Evolutionary conservation across 1,139 yeast genomes (phyloP), one percentile per base, ranked within the genome.

Genomic region (Nakaseomyces bracarensis): DNA sequence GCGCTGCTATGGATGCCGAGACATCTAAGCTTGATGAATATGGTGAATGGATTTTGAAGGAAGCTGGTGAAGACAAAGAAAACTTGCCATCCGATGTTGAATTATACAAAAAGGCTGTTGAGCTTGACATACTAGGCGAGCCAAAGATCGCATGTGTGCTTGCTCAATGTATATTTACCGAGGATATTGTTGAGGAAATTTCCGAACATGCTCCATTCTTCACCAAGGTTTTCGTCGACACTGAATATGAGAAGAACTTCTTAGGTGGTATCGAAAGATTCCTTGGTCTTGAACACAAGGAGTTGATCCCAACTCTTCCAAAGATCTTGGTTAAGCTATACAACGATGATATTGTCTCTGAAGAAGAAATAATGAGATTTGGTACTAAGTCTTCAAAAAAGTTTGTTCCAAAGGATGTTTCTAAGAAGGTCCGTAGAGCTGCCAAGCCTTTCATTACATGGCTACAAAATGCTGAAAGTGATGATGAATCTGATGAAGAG

Each of bases 261-360:
- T 74, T 91, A 49, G 98, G 99, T 53, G 99, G 98, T 49, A 73
- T 91, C 54, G 98, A 91, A 71, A 82, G 98, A 63, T 78, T 86
- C 62, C 69, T 91, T 53, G 98, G 97, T 49, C 67, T 83, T 49
- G 84, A 81, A 59, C 77, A 83, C 57, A 83, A 84, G 33, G 82
- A 74, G n/a, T 72, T 87, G 58, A 76, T 85, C 55, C 74, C 83
- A 44, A 61, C 69, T 44, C 73, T 89, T 43, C 94, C 97, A 52
- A 85, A 84, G 65, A 79, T 91, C 48, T 72, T 91, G 60, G 77
- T 85, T 66, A 72, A 76, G 54, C 69, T 86, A 43, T 93, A 91
- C 67, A 87, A 89, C 60, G 72, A 76, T 53, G 98, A 91, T 54
- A 68, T 91, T 46, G 69, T 85, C 44, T 75, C 86, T 43, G 98